Evolutionary conservation across 768 basidiomycete genomes (phyloP), one percentile per base, ranked within the genome.

Genomic region (Hortiboletus flavorubellus): DNA sequence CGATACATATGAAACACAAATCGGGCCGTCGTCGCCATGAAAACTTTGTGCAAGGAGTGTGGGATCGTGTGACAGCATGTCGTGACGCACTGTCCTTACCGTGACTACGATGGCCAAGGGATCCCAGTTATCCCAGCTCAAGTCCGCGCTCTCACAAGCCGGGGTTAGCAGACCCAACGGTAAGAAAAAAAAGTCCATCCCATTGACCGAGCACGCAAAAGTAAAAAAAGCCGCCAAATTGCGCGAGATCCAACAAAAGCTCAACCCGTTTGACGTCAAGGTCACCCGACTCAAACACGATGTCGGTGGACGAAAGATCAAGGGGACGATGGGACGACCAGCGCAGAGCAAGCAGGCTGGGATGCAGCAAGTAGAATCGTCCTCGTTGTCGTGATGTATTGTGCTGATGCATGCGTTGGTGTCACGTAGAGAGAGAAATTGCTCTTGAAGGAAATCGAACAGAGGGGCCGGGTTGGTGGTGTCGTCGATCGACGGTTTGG

Each of bases 401-500:
- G 42, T 53, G 12, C 53, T 62, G 53, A 62, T 53, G 41, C 15
- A 0, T 16, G 45, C 43, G 10, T 54, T 10, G 34, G 29, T 37
- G 29, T 47, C 2, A 29, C 9, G 10, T 39, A 97, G 94, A 78
- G 96, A 46, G 91, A 89, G 70, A 88, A 88, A 76, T 89, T 86
- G 0, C 75, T 99, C 23, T 73, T 98, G 51, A 94, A 93, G 56
- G 94, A 98, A 73, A 88, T 85, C 50, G 83, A 92, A 56, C 82
- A 89, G 47, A 87, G 85, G 60, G 85, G 83, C 46, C 88, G 85
- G 59, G 85, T 89, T 10, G 95, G 94, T 6, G 91, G 94, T 6
- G 86, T 99, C 54, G 75, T 95, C 53, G 97, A 99, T 72, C 83
- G 92, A 49, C 87, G 97, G 18, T 98, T 98, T 67, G 97, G 97